These are phyloP conservation scores for Arthrobotrys musiformis DNA, from an alignment of 2,329 filamentous ascomycete species.

Conservation along the genomic window DNA sequence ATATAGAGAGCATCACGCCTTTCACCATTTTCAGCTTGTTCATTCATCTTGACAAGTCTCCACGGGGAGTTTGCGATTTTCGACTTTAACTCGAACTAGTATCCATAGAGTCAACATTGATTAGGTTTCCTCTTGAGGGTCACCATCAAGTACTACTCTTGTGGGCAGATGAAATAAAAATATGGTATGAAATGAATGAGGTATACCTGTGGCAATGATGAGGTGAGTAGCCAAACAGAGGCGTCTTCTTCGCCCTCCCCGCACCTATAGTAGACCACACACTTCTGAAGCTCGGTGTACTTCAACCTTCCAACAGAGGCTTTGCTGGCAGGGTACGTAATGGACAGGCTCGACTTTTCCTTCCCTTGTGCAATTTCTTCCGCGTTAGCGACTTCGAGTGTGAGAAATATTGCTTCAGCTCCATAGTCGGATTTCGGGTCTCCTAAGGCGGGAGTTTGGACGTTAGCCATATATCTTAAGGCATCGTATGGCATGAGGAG, in stretches of 20 bases:
- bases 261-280: constrained; percentile 2
- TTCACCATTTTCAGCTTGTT: not conserved
- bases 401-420: not conserved
- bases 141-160: too few relatives aligned
- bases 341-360: not conserved
- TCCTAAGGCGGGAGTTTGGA: not conserved
- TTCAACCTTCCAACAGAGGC: constrained; percentile 2
- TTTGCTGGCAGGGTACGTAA: constrained; percentile 5
- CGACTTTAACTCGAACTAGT: constrained; percentile 1
- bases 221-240: not conserved
- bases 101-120: not conserved
- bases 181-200: not conserved
- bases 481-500: not conserved
- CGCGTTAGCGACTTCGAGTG: not conserved
- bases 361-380: not conserved
- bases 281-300: not conserved
- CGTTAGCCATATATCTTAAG: not conserved
- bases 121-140: not conserved
- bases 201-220: constrained; percentile 10
- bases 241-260: not conserved
- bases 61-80: constrained; percentile 1
- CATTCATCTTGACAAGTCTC: not conserved
- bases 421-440: not conserved
- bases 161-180: not conserved
- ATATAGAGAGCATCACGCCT: constrained; percentile 2